These are phyloP conservation scores for Mercurialis annua DNA, from an alignment of 345 rosid species.

Conservation along the genomic window DNA sequence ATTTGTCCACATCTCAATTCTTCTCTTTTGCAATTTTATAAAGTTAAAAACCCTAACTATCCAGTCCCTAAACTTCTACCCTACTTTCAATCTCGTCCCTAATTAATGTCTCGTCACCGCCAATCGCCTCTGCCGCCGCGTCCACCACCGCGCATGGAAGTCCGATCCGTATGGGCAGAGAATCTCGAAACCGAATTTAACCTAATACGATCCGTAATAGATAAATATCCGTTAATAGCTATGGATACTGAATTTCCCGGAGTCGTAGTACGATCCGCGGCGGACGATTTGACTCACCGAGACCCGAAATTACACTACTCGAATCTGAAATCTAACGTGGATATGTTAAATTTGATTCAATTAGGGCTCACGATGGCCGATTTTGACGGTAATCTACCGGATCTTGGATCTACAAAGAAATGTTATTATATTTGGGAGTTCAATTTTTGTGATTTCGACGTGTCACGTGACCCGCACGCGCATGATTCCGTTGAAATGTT, in stretches of 20 bases:
- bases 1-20: no score
- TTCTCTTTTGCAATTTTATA: background rate
- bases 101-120: background rate
- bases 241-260: conserved; percentile 97
- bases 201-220: conserved; percentile 51
- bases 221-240: conserved; percentile 57
- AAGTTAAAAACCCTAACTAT: background rate
- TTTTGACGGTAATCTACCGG: conserved; percentile 51
- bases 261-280: conserved; percentile 38
- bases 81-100: no score
- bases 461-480: conserved; percentile 62
- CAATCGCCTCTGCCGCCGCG: conserved; percentile 12
- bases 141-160: conserved; percentile 22
- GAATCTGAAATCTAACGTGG: conserved; percentile 72
- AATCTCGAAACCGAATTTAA: conserved; percentile 67
- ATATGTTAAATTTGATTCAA: conserved; percentile 74
- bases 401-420: conserved; percentile 33
- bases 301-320: conserved; percentile 61
- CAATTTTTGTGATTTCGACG: conserved; percentile 71
- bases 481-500: conserved; percentile 76
- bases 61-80: background rate
- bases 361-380: conserved; percentile 75
- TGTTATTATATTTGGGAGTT: conserved; percentile 73
- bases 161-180: conserved; percentile 73
- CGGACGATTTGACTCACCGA: conserved; percentile 19